Conservation (phyloP, 208 protist species). For the Trypanosoma rangeli region DNA sequence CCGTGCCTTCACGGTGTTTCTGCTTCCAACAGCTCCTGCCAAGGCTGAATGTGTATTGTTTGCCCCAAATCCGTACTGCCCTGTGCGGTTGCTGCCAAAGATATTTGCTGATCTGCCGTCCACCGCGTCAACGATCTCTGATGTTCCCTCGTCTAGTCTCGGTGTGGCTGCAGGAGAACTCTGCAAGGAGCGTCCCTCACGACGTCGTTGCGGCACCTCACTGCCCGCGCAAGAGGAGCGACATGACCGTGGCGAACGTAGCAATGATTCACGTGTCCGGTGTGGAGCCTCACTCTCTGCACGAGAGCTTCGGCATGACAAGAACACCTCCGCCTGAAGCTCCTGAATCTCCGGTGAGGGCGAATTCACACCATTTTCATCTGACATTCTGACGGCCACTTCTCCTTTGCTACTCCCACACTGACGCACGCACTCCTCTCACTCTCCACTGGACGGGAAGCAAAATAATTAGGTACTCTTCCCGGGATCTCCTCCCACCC, state of each 20-base stretch:
- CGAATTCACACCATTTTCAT: conserved; percentile 17
- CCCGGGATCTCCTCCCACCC: too few relatives aligned
- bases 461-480: too few relatives aligned
- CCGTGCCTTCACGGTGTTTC: not conserved
- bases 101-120: not conserved
- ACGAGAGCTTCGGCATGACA: conserved; percentile 31
- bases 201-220: conserved; percentile 39
- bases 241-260: conserved; percentile 10
- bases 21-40: not conserved
- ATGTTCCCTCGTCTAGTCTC: not conserved
- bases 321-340: conserved; percentile 34
- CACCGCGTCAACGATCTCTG: not conserved
- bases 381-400: not conserved
- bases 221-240: conserved; percentile 46
- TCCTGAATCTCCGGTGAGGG: conserved; percentile 33
- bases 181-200: conserved; percentile 2
- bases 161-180: conserved; percentile 12
- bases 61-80: not conserved
- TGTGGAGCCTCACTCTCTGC: conserved; percentile 28
- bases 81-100: not conserved
- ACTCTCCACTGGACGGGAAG: too few relatives aligned
- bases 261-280: conserved; percentile 6
- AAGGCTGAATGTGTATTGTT: not conserved
- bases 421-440: not conserved
- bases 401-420: not conserved